Conservation (phyloP, 441 rosid species). For the Eutrema salsugineum region DNA sequence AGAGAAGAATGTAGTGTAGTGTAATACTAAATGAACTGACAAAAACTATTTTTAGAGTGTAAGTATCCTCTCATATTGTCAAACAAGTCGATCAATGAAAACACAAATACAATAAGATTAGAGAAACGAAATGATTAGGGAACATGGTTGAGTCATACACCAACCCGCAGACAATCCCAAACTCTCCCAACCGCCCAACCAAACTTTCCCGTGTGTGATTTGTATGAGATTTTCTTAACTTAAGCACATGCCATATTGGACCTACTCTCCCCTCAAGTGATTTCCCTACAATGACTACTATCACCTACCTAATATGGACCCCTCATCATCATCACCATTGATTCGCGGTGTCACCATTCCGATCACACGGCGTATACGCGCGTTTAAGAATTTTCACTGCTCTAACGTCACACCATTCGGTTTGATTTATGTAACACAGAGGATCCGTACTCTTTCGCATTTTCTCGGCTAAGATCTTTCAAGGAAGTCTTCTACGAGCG, state of each 20-base stretch:
- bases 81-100: background rate
- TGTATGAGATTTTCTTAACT: slow-evolving; percentile 25
- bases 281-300: slow-evolving; percentile 31
- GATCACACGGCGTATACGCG: background rate
- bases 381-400: background rate
- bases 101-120: background rate
- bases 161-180: slow-evolving; percentile 23
- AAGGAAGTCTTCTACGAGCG: slow-evolving; percentile 4
- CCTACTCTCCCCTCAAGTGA: slow-evolving; percentile 31
- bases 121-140: background rate
- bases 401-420: slow-evolving; percentile 19
- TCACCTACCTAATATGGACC: slow-evolving; percentile 38
- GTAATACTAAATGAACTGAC: background rate
- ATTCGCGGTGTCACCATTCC: background rate
- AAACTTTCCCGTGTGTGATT: slow-evolving; percentile 24
- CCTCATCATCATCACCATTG: slow-evolving; percentile 23
- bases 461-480: slow-evolving; percentile 12
- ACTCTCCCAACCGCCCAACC: slow-evolving; percentile 34
- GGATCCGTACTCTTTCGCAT: slow-evolving; percentile 6
- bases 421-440: background rate
- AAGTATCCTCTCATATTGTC: slow-evolving; percentile 3
- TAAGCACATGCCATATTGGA: slow-evolving; percentile 38
- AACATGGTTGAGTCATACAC: slow-evolving; percentile 31
- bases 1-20: background rate
- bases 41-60: background rate